These are phyloP conservation scores for Leccinum fibrillosum DNA, from an alignment of 768 basidiomycete species.

Conservation along the genomic window DNA sequence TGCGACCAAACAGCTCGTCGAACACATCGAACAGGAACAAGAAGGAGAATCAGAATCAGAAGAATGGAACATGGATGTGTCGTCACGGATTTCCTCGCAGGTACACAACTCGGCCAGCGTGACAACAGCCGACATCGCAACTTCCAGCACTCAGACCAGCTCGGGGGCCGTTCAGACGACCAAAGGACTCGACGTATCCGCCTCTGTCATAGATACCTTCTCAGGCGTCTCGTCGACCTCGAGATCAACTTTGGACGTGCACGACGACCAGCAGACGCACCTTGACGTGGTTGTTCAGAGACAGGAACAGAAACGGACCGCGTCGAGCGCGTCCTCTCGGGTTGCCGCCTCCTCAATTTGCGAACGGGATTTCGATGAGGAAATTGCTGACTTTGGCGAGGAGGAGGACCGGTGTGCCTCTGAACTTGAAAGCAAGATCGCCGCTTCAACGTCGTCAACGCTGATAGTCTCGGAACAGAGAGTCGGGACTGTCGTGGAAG, in stretches of 20 bases:
- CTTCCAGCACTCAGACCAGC: too few species aligned
- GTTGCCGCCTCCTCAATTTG: not conserved
- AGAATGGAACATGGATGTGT: not conserved
- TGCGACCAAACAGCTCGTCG: not conserved
- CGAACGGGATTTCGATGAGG: not conserved
- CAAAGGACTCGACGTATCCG: not conserved
- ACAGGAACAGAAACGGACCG: not conserved
- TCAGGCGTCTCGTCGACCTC: not conserved
- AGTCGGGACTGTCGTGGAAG: not conserved
- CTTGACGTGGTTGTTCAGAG: not conserved
- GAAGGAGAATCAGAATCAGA: not conserved
- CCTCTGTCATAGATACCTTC: not conserved
- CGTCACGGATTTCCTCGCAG: too few species aligned
- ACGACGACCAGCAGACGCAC: not conserved
- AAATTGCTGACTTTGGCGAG: not conserved
- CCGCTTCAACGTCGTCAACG: not conserved
- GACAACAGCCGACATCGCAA: too few species aligned
- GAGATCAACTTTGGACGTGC: not conserved
- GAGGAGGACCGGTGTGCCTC: not conserved
- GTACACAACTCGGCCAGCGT: too few species aligned
- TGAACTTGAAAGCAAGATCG: not conserved
- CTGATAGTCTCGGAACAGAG: not conserved
- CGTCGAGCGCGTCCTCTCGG: not conserved
- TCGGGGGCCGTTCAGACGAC: too few species aligned
- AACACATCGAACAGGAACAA: not conserved